phyloP scores from a whole-genome alignment of 805 yeast species.

The Candida ovalis region DNA sequence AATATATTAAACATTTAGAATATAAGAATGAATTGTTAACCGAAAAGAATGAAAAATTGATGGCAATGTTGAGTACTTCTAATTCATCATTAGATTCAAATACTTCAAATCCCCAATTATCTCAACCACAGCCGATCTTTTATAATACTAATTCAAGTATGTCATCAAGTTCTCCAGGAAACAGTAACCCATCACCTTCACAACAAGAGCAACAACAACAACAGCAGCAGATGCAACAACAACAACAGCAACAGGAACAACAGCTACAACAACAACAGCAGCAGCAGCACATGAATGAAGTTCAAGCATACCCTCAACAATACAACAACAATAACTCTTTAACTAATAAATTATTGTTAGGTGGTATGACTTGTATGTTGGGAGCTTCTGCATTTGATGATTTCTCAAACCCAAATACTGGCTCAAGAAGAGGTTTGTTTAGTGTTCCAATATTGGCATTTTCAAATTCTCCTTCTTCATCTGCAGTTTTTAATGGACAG shows the following conservation, averaged over 20 bases:
- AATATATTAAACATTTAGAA: slow-evolving; percentile 72
- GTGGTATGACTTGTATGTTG: slow-evolving; percentile 62
- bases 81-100: slow-evolving; percentile 16
- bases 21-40: slow-evolving; percentile 48
- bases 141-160: slow-evolving; percentile 22
- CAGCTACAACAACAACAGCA: slow-evolving; percentile 2
- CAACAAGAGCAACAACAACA: not conserved
- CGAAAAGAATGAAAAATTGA: slow-evolving; percentile 43
- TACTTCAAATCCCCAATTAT: slow-evolving; percentile 9
- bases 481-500: slow-evolving; percentile 15
- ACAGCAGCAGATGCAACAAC: slow-evolving; percentile 1
- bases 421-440: slow-evolving; percentile 24
- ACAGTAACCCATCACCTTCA: slow-evolving; percentile 11
- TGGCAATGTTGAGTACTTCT: slow-evolving; percentile 18
- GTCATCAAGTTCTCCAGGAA: slow-evolving; percentile 20
- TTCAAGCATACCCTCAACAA: slow-evolving; percentile 12
- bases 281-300: slow-evolving; percentile 7
- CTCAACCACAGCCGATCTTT: slow-evolving; percentile 9
- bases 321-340: slow-evolving; percentile 19
- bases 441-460: slow-evolving; percentile 29
- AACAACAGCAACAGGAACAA: no score
- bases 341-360: slow-evolving; percentile 51
- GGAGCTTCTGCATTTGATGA: slow-evolving; percentile 60
- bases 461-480: slow-evolving; percentile 12
- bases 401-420: slow-evolving; percentile 23